Evolutionary conservation across 2,329 filamentous ascomycete genomes (phyloP), one percentile per base, ranked within the genome.

Genomic region (Elsinoe australis): DNA sequence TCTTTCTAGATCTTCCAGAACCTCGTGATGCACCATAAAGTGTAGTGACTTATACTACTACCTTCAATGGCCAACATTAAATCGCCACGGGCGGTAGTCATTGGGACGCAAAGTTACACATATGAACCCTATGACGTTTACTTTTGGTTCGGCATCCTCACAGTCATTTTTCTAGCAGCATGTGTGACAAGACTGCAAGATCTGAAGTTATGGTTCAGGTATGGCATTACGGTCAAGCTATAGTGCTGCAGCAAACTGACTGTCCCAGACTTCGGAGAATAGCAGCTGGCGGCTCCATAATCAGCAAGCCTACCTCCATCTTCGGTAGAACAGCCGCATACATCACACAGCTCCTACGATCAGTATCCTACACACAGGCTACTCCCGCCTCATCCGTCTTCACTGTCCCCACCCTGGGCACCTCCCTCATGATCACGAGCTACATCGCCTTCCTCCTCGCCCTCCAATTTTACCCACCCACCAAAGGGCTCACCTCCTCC

Each of bases 361-460:
- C 39, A 17, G 4, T 44, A 3, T 15, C 10, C 39, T 44, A 32
- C 18, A 24, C 26, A 4, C 39, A 36, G 15, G 33, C 35, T 5
- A 44, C 39, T 15, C 39, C 39, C 2, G 31, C 24, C 17, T 44
- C 39, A 7, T 9, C 24, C n/a, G 17, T 33, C 51, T 63, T 55
- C 52, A 56, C 48, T 19, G 17, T 58, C 4, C 57, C 59, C 5
- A 52, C 58, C 8, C n/a, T 57, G 6, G 58, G 59, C 14, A 59
- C 57, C 3, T 52, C 57, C 2, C 17, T 54, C 5, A 29, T 61
- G 3, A 47, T 61, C 7, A 21, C 56, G 4, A 32, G 49, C 2
- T 59, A 61, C 35, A 48, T 60, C 14, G 54, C 44, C 4, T 59
- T 61, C 39, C 51, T 59, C 5, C 52, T 60, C 14, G 59, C 54